Base-by-base conservation (phyloP, 441 rosid species). In the Melastoma candidum region DNA sequence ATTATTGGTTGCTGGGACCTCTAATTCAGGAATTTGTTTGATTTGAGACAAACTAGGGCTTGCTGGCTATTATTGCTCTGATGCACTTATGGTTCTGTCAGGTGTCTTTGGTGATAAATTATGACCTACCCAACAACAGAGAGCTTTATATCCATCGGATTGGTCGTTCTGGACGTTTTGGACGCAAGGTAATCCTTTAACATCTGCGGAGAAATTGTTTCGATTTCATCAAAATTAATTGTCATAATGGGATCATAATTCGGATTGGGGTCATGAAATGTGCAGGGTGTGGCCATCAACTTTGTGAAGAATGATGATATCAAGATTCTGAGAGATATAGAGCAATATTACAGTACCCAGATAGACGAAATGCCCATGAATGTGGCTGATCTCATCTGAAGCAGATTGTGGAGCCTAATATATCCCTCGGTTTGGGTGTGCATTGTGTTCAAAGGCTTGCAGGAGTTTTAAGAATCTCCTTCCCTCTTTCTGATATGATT, bases 361-460 rank as follows among this genome's bases (percentile, higher is more conserved):
- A 88, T 92, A 2, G 95, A 84, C n/a, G 98, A 92, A 72, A 92
- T 86, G 98, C 97, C 97, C 0, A 81, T 86, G 97, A 92, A 92
- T 64, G 95, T 88, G 57, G 90, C 95, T 53, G 98, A 92, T 75
- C 77, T 92, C 51, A 82, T 92, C 52, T 81, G 60, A 73, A 26
- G 8, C 41, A 36, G 41, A 36, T 36, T 17, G 22, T 17, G 22
- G 41, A 1, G 41, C 6, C 41, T 36, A 9, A 36, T 4, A 36
- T 36, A 4, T 36, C 8, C 41, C 22, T 36, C 1, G 41, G 41
- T 36, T 36, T 36, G 41, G 41, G 41, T 36, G 41, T 36, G 41
- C 8, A 36, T 36, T 36, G 41, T 36, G 41, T 36, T 36, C 7
- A 36, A 36, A 36, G 41, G 8, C 41, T 29, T 29, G 5, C 36